A percentile compares a stretch with the other conserved stretches of the same genome.
phyloP scores from a whole-genome alignment of 2,329 filamentous ascomycete species.

The Cordyceps farinosa region DNA sequence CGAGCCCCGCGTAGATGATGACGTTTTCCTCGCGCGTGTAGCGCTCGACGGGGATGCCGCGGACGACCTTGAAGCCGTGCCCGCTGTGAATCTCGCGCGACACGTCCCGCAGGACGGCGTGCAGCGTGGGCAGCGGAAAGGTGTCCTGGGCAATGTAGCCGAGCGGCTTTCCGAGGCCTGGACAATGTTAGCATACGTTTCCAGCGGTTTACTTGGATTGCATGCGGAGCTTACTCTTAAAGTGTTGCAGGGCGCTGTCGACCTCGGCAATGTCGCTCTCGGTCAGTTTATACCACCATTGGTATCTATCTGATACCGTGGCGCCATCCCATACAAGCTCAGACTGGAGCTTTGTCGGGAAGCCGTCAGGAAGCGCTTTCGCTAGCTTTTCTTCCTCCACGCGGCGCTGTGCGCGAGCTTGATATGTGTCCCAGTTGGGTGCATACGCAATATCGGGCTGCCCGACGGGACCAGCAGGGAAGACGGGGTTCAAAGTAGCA shows the following conservation, averaged over 20 bases:
- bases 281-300: conserved; percentile 52
- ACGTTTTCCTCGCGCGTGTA: conserved; percentile 55
- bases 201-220: not conserved
- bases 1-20: conserved; percentile 57
- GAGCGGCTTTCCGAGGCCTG: conserved; percentile 31
- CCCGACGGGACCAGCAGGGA: conserved; percentile 32
- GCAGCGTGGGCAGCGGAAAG: conserved; percentile 54
- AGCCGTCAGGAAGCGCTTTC: conserved; percentile 45
- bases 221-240: conserved; percentile 34
- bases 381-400: conserved; percentile 38
- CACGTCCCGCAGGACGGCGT: conserved; percentile 45
- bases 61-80: conserved; percentile 59
- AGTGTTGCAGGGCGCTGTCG: conserved; percentile 37
- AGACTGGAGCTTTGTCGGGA: conserved; percentile 46
- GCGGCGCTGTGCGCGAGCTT: conserved; percentile 45
- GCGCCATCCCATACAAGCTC: conserved; percentile 56
- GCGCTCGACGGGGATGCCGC: conserved; percentile 51
- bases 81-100: conserved; percentile 54
- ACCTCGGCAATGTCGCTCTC: conserved; percentile 49
- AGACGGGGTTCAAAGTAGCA: conserved; percentile 18
- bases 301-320: conserved; percentile 42
- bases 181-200: not conserved
- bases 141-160: conserved; percentile 45
- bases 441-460: conserved; percentile 59
- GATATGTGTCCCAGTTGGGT: conserved; percentile 52